Evolutionary conservation across 495 filamentous ascomycete species (phyloP).

Genomic region (Xylaria sp.): DNA sequence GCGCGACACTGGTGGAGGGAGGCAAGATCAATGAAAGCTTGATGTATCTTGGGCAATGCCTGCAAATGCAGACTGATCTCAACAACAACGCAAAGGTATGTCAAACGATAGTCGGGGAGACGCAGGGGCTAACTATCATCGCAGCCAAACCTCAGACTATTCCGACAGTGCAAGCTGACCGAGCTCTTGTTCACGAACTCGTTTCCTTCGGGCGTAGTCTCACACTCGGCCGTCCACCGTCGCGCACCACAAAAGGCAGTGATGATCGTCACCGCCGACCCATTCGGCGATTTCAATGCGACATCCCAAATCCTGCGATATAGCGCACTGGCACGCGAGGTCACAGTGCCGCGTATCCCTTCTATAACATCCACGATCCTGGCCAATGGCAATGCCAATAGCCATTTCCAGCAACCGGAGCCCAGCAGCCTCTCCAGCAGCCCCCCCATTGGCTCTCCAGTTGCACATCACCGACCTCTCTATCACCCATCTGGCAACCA

Average conservation of each 20-base stretch:
- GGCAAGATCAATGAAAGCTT: conserved; percentile 97
- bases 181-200: conserved; percentile 96
- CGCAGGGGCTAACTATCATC: conserved; percentile 30
- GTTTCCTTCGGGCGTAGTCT: conserved; percentile 72
- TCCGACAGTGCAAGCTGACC: conserved; percentile 95
- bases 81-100: conserved; percentile 76
- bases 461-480: conserved; percentile 41
- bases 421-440: conserved; percentile 43
- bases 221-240: conserved; percentile 47
- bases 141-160: conserved; percentile 81
- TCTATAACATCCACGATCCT: conserved; percentile 65
- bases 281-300: conserved; percentile 92
- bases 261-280: conserved; percentile 98
- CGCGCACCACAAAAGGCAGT: conserved; percentile 80
- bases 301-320: conserved; percentile 96
- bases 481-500: conserved; percentile 51
- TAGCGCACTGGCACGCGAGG: conserved; percentile 89
- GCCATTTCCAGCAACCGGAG: conserved; percentile 56
- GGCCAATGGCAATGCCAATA: conserved; percentile 42
- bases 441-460: conserved; percentile 46
- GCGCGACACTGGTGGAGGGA: conserved; percentile 89
- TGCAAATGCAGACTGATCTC: conserved; percentile 91
- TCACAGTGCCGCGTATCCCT: conserved; percentile 88
- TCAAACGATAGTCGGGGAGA: neutral
- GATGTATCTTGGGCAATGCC: conserved; percentile 97